A percentile compares a stretch with the other conserved stretches of the same genome.
phyloP scores from a whole-genome alignment of 257 asterid genomes.

The Datura wrightii region DNA sequence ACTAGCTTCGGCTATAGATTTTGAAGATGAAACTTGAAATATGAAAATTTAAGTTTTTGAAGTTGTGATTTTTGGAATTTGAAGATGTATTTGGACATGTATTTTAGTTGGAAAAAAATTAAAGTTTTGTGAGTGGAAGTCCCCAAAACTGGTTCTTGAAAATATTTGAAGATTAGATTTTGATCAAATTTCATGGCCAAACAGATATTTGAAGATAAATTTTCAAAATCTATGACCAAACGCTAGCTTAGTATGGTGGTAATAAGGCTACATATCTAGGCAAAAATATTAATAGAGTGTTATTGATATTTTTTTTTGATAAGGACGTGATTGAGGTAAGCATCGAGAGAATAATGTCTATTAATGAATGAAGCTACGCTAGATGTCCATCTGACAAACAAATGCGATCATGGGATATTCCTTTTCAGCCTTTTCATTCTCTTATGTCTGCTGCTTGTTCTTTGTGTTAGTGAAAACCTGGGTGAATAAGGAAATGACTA shows the following conservation, averaged over 20 bases:
- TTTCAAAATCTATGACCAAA: no score
- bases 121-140: no score
- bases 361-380: background rate
- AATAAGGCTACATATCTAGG: background rate
- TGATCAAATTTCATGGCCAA: no score
- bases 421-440: background rate
- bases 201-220: no score
- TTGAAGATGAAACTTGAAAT: no score
- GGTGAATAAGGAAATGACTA: background rate
- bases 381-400: background rate
- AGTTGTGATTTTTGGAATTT: no score
- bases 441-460: background rate
- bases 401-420: slow-evolving; percentile 2
- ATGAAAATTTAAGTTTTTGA: no score
- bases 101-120: no score
- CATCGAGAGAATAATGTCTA: background rate
- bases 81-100: no score
- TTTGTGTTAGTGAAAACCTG: background rate
- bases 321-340: slow-evolving; percentile 4
- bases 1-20: no score
- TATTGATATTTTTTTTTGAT: background rate
- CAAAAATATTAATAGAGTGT: background rate
- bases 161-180: no score
- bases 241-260: background rate
- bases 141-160: no score